Base-by-base conservation (phyloP, 352 stramenopile genomes). In the Plasmopara halstedii region DNA sequence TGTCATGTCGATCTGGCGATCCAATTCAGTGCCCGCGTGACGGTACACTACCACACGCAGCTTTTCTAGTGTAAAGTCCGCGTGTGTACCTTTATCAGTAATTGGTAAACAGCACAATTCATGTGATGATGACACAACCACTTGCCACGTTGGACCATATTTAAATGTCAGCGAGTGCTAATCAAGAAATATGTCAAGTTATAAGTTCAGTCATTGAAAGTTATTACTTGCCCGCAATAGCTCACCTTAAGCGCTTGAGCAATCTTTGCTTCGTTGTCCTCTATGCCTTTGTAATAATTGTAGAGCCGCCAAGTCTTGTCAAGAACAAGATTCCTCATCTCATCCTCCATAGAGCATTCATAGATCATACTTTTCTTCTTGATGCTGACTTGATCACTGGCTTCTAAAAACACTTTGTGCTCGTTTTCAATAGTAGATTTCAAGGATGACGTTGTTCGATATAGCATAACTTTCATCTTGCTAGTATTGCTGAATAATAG, bases 141-240 rank as follows among this genome's bases (percentile, higher is more conserved):
- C 58, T 52, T 90, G 79, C 79, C 79, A 90, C 41, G 73, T 90
- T 40, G 73, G 67, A 27, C 79, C 75, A 50, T 85, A 83, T 7
- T 18, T 23, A 38, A 65, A 68, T n/a, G 67, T 85, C 33, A 90
- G 40, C 46, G 73, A 71, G 29, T 85, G 70, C 64, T 80, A 33
- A 25, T 46, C 4, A 36, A 46, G 15, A 37, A 23, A 15, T 14
- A 4, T 33, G 37, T 58, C 19, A 62, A 35, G 10, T 27, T 3
- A 50, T 46, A 38, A 14, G 46, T 18, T 32, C 15, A 14, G 1
- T 18, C 13, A 10, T 17, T 58, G 15, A 36, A 25, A 46, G 19
- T 43, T 19, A 40, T 31, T 34, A 41, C 22, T 7, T 25, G 2
- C 13, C 25, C 4, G 19, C 11, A n/a, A 42, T 2, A 23, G 18